phyloP scores from a whole-genome alignment of 306 rosid genomes.

The Cucurbita moschata region DNA sequence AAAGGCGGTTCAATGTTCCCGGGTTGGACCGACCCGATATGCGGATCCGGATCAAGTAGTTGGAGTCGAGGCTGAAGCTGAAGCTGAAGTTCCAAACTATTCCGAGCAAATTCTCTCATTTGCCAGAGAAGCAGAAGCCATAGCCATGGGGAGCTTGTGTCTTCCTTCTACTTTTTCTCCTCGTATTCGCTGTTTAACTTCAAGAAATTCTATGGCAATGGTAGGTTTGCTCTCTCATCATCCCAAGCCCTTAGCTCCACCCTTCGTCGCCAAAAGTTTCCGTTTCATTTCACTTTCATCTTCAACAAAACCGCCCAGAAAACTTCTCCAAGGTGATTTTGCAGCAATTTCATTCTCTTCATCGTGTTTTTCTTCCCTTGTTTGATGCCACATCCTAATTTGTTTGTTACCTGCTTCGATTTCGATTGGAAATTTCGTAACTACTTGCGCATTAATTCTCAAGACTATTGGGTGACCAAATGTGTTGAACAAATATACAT shows the following conservation, averaged over 20 bases:
- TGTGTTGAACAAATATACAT: neutral
- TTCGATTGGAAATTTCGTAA: neutral
- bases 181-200: constrained; percentile 15
- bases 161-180: constrained; percentile 28
- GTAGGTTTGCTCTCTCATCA: constrained; percentile 31
- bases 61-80: too few relatives aligned
- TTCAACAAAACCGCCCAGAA: constrained; percentile 21
- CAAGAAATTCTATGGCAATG: constrained; percentile 30
- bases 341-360: neutral
- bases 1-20: neutral
- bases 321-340: constrained; percentile 45
- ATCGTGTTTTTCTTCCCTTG: neutral
- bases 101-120: neutral
- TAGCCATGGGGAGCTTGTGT: constrained; percentile 29
- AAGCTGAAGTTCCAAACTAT: neutral
- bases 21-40: neutral
- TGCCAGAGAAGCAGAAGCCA: neutral
- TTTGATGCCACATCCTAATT: neutral
- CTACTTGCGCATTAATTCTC: neutral
- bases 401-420: neutral
- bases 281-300: constrained; percentile 29
- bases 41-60: neutral
- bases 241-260: constrained; percentile 16
- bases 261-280: constrained; percentile 15
- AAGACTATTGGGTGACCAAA: neutral